Evolutionary conservation across 2,329 filamentous ascomycete genomes (phyloP).

Genomic region (Fusarium nodosum): DNA sequence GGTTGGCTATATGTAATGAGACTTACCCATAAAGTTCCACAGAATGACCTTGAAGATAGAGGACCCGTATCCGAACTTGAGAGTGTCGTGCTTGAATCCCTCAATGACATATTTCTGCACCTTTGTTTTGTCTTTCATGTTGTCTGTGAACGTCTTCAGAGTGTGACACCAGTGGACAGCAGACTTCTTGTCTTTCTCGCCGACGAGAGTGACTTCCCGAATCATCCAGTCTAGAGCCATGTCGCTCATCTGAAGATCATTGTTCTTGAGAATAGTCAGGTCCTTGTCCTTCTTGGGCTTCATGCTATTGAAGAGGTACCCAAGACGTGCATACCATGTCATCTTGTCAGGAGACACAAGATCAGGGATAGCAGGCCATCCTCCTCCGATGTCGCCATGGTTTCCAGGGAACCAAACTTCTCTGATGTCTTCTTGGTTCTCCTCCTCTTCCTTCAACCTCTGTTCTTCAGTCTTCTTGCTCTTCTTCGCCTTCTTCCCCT

Average conservation of each 20-base stretch:
- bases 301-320: conserved; percentile 53
- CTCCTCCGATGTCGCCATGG: conserved; percentile 67
- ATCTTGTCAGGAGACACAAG: conserved; percentile 40
- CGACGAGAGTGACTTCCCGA: conserved; percentile 59
- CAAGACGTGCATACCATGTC: conserved; percentile 52
- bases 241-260: conserved; percentile 59
- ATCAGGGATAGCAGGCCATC: conserved; percentile 57
- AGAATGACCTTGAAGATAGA: conserved; percentile 56
- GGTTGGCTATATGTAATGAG: rapidly evolving
- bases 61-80: conserved; percentile 54
- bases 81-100: conserved; percentile 56
- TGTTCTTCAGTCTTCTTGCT: background rate
- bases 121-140: conserved; percentile 50
- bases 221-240: conserved; percentile 67
- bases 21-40: conserved; percentile 60
- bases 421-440: conserved; percentile 51
- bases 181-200: conserved; percentile 44
- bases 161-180: conserved; percentile 55
- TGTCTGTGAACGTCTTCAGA: conserved; percentile 49
- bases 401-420: conserved; percentile 69
- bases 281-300: conserved; percentile 46
- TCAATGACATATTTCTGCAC: background rate
- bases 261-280: conserved; percentile 13
- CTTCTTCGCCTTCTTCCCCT: background rate
- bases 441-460: conserved; percentile 23